Conservation (phyloP, 2,329 filamentous ascomycete genomes). For the Cercospora canescens region DNA sequence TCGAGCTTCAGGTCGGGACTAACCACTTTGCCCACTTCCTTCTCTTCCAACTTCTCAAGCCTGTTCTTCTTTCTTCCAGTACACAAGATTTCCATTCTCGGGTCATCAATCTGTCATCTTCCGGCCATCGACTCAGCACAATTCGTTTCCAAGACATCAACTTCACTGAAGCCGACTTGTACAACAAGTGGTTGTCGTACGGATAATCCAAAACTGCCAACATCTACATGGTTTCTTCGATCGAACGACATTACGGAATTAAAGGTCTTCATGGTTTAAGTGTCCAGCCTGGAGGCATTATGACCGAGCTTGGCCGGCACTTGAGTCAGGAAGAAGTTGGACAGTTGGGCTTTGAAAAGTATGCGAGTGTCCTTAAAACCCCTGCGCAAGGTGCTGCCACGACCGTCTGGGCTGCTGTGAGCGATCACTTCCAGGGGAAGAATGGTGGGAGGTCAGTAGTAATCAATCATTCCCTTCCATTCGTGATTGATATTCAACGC, state of each 20-base stretch:
- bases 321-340: slow-evolving; percentile 18
- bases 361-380: slow-evolving; percentile 31
- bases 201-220: slow-evolving; percentile 54
- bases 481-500: not conserved
- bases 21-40: slow-evolving; percentile 56
- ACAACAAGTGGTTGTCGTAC: slow-evolving; percentile 45
- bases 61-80: slow-evolving; percentile 43
- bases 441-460: slow-evolving; percentile 45
- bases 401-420: slow-evolving; percentile 47
- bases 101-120: slow-evolving; percentile 49
- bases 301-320: slow-evolving; percentile 25
- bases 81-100: slow-evolving; percentile 47
- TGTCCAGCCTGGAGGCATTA: slow-evolving; percentile 51
- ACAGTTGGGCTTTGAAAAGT: slow-evolving; percentile 15
- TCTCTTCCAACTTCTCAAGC: slow-evolving; percentile 52
- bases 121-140: slow-evolving; percentile 41
- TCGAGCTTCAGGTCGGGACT: slow-evolving; percentile 53
- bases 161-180: slow-evolving; percentile 32
- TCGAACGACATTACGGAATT: slow-evolving; percentile 51
- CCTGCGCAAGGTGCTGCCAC: slow-evolving; percentile 53
- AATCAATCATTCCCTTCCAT: not conserved
- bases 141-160: slow-evolving; percentile 45
- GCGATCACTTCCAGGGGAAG: slow-evolving; percentile 44
- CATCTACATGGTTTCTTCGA: slow-evolving; percentile 52
- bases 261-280: slow-evolving; percentile 46